Conservation (phyloP, 73 alveolate genomes). For the Symbiodinium natans region DNA sequence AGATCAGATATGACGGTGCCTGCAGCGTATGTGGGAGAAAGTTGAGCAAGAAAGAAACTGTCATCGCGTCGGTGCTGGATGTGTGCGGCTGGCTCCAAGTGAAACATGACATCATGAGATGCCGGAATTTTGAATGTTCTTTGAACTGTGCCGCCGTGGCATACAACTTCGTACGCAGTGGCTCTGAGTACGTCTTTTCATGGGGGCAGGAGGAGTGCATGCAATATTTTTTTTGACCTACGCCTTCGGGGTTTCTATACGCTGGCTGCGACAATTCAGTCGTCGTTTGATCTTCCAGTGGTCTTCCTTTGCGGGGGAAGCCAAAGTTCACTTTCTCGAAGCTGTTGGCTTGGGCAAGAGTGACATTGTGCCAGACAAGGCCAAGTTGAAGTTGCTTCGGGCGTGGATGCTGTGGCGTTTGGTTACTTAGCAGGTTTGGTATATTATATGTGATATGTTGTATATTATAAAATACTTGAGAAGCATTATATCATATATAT, state of each 20-base stretch:
- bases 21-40: not conserved
- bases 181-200: not conserved
- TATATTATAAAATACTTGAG: no score
- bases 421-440: not conserved
- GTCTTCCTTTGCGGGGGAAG: not conserved
- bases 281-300: not conserved
- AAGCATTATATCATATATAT: no score
- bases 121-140: not conserved
- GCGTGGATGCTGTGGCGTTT: not conserved
- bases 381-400: not conserved
- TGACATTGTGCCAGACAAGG: not conserved
- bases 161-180: not conserved
- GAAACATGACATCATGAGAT: not conserved
- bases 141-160: not conserved
- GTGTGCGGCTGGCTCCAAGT: not conserved
- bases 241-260: not conserved
- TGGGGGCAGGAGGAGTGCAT: not conserved
- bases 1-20: not conserved
- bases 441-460: no score
- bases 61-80: not conserved
- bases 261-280: not conserved
- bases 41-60: not conserved
- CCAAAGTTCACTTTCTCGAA: not conserved
- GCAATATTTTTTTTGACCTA: not conserved
- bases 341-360: not conserved